Evolutionary conservation across 306 rosid species (phyloP), one percentile per base, ranked within the genome.

Genomic region (Corylus americana): DNA sequence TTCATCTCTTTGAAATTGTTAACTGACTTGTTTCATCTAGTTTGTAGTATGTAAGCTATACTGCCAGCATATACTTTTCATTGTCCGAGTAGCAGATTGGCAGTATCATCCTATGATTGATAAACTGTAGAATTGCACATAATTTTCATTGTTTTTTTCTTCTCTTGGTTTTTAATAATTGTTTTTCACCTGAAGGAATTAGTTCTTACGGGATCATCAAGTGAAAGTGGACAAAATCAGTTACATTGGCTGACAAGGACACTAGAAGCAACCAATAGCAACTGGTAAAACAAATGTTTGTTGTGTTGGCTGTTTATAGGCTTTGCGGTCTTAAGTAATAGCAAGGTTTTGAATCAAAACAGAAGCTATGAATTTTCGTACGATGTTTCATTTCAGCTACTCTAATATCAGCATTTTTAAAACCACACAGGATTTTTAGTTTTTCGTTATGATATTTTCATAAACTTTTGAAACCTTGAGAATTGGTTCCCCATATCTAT

Each of bases 201-300:
- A 4, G 63, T 71, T 11, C 31, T 25, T 68, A 17, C 18, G 12
- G 83, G 79, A 74, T 71, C 89, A 70, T 20, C 63, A 31, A 67
- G 57, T 54, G 83, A 82, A 35, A 70, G 58, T 55, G 83, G 79
- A 67, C 74, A 79, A 37, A 59, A 55, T 80, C 91, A 87, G 31
- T 79, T 84, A 70, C 37, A 66, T 63, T 89, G 89, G 92, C 78
- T 89, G 74, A 82, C 70, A 54, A 77, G 62, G 59, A 84, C 82
- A 55, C 80, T 91, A 69, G 83, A 87, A 83, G 37, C 22, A 31
- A 83, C 81, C 76, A 48, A 44, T 70, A 79, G 90, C 76, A 80
- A 82, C 90, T 91, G 92, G 95, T 91, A 88, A 83, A 50, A 18
- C 44, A 77, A 37, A 73, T 39, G 11, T 59, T 16, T 42, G 8